Conservation (phyloP, 2,329 filamentous ascomycete genomes). For the Raffaelea arxii region DNA sequence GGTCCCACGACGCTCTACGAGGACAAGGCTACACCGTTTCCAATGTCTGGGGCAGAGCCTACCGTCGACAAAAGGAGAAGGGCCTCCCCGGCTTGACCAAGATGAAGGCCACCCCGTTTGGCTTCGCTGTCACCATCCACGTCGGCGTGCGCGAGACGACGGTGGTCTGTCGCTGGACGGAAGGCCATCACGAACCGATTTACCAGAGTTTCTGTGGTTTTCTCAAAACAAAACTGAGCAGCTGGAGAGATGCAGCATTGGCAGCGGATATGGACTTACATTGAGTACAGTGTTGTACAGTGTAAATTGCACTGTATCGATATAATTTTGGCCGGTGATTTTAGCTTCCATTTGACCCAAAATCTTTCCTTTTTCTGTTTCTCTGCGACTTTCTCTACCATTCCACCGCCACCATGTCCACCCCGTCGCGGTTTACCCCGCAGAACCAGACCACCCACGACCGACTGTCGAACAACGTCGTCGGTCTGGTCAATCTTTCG, state of each 20-base stretch:
- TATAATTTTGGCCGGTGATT: no score
- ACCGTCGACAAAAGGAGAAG: constrained; percentile 51
- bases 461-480: constrained; percentile 73
- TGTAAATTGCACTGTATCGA: no score
- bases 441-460: constrained; percentile 72
- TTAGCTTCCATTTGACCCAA: background rate
- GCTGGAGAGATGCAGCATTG: no score
- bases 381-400: background rate
- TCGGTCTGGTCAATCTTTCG: constrained; percentile 82
- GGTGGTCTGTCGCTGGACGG: constrained; percentile 58
- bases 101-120: constrained; percentile 36
- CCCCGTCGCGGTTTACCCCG: constrained; percentile 56
- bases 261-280: no score
- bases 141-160: constrained; percentile 29
- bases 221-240: constrained; percentile 56
- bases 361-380: background rate
- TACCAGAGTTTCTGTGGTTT: constrained; percentile 88
- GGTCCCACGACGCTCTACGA: constrained; percentile 40
- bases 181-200: constrained; percentile 60
- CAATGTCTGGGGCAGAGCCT: constrained; percentile 72
- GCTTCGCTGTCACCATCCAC: constrained; percentile 46
- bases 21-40: constrained; percentile 55
- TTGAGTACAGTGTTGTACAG: no score
- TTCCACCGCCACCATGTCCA: constrained; percentile 25
- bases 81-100: constrained; percentile 19